Evolutionary conservation across 140 eudicot genomes (phyloP).

Genomic region (Anethum foeniculum): DNA sequence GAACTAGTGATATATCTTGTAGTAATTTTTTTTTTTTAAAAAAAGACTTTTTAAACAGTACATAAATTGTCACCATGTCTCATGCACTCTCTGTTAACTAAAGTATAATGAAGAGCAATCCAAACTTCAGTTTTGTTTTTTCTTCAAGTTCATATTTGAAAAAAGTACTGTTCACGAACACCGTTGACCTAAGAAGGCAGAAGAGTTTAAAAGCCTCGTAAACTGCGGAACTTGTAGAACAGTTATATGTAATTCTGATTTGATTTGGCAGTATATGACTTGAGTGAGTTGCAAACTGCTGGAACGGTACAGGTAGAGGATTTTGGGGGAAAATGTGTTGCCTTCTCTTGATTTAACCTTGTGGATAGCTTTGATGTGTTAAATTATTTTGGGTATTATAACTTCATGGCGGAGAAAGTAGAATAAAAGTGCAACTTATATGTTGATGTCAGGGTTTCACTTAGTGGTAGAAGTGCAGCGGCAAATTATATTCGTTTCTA

Average conservation of each 20-base stretch:
- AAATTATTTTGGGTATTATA: background rate
- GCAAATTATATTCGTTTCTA: background rate
- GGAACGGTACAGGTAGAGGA: background rate
- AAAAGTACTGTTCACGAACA: background rate
- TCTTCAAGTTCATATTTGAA: too few relatives aligned
- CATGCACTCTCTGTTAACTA: too few relatives aligned
- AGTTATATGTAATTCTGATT: background rate
- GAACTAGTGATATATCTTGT: too few relatives aligned
- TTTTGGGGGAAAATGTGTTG: background rate
- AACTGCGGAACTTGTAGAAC: background rate
- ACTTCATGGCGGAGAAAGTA: background rate
- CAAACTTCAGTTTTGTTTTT: too few relatives aligned
- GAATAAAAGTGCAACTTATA: background rate
- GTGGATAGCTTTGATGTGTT: background rate
- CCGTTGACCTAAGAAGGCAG: background rate
- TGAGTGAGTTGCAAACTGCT: background rate
- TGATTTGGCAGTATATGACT: background rate
- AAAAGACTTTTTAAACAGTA: too few relatives aligned
- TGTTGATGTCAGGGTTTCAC: background rate
- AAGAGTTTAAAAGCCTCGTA: background rate
- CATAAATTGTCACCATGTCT: too few relatives aligned
- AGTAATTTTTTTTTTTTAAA: too few relatives aligned
- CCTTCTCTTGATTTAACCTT: background rate
- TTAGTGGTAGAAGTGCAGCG: background rate
- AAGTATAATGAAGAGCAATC: too few relatives aligned